These are phyloP conservation scores for Trichoderma atroviride DNA, from an alignment of 2,329 filamentous ascomycete genomes.

Conservation along the genomic window DNA sequence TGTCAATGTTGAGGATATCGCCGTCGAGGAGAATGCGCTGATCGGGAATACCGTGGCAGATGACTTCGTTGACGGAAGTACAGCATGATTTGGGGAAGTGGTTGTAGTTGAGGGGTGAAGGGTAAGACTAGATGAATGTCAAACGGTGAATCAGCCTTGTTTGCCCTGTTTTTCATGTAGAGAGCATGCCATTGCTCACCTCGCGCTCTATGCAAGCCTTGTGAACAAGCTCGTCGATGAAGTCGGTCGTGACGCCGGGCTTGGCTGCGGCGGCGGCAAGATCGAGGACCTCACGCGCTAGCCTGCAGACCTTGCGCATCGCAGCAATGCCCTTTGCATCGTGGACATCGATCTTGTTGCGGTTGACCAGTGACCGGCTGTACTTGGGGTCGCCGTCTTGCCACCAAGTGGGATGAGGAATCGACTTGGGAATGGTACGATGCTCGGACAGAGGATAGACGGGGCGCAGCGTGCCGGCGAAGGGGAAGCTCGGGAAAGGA, in stretches of 20 bases:
- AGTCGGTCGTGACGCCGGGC: constrained; percentile 94
- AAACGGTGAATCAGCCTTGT: constrained; percentile 25
- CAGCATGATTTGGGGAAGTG: constrained; percentile 98
- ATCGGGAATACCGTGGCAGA: constrained; percentile 98
- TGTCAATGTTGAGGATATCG: constrained; percentile 96
- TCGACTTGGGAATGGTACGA: constrained; percentile 75
- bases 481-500: constrained; percentile 86
- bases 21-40: constrained; percentile 84
- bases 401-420: constrained; percentile 85
- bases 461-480: constrained; percentile 78
- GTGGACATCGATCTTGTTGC: constrained; percentile 82
- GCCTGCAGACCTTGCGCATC: constrained; percentile 88
- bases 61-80: constrained; percentile 94
- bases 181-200: constrained; percentile 55
- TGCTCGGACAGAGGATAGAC: constrained; percentile 80
- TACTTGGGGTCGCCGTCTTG: constrained; percentile 74
- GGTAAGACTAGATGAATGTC: constrained; percentile 71
- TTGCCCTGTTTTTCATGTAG: not conserved
- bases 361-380: constrained; percentile 62
- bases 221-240: constrained; percentile 93
- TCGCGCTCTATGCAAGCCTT: constrained; percentile 91
- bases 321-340: constrained; percentile 79
- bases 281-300: constrained; percentile 90
- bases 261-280: constrained; percentile 80
- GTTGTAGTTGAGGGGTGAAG: constrained; percentile 92